Evolutionary conservation across 345 rosid species (phyloP).

Genomic region (Populus pruinosa): DNA sequence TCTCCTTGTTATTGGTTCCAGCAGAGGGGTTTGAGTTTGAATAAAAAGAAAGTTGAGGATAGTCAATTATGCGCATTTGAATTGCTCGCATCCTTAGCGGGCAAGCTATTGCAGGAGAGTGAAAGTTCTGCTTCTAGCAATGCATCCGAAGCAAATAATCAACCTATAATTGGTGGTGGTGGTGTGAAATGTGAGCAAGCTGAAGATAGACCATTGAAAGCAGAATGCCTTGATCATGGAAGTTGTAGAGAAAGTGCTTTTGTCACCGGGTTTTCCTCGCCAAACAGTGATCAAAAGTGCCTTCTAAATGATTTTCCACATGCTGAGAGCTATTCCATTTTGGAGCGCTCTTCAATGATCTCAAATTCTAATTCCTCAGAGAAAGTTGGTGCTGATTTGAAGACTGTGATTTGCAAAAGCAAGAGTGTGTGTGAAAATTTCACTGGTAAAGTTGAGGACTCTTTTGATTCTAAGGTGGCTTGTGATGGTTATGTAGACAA

Average conservation of each 20-base stretch:
- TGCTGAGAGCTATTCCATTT: conserved; percentile 32
- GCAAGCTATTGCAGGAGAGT: conserved; percentile 71
- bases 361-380: conserved; percentile 28
- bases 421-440: conserved; percentile 16
- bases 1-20: conserved; percentile 29
- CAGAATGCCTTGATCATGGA: conserved; percentile 44
- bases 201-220: conserved; percentile 39
- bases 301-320: conserved; percentile 22
- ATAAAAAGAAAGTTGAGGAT: conserved; percentile 40
- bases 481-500: conserved; percentile 28
- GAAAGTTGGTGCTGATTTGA: conserved; percentile 26
- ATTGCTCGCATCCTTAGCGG: conserved; percentile 86
- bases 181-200: conserved; percentile 37
- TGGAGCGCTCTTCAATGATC: conserved; percentile 29
- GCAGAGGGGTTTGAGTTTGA: conserved; percentile 44
- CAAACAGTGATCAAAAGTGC: conserved; percentile 26
- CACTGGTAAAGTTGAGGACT: conserved; percentile 24
- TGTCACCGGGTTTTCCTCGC: conserved; percentile 28
- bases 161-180: conserved; percentile 27
- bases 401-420: conserved; percentile 24
- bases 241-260: conserved; percentile 35
- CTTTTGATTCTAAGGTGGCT: conserved; percentile 31
- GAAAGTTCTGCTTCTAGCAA: conserved; percentile 74
- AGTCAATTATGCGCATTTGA: conserved; percentile 65
- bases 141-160: conserved; percentile 60